A percentile compares a stretch with the other conserved stretches of the same genome.
Evolutionary conservation across 768 basidiomycete genomes (phyloP).

Genomic region (Scleroderma citrinum): DNA sequence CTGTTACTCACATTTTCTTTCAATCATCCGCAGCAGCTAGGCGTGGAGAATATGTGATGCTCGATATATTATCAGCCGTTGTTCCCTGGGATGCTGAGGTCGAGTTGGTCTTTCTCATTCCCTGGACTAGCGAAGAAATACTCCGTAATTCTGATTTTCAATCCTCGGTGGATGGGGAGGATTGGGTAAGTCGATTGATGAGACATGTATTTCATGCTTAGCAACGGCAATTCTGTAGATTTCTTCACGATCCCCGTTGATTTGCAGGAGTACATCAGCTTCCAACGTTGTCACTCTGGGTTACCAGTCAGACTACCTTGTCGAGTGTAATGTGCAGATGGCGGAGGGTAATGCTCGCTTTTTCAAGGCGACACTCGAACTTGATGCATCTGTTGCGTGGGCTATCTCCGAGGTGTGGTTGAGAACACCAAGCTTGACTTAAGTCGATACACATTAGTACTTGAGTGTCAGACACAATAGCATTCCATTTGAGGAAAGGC

Average conservation of each 20-base stretch:
- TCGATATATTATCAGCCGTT: conserved; percentile 32
- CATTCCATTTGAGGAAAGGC: neutral
- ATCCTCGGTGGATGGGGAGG: conserved; percentile 23
- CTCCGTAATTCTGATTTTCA: conserved; percentile 24
- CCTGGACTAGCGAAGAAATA: conserved; percentile 27
- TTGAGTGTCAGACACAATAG: too few species aligned
- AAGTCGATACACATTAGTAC: too few species aligned
- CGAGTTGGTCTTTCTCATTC: conserved; percentile 34
- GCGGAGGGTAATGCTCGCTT: conserved; percentile 15
- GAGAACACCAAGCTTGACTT: conserved; percentile 9
- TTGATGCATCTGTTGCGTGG: conserved; percentile 29
- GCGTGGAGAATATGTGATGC: conserved; percentile 33
- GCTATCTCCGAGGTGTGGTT: conserved; percentile 38
- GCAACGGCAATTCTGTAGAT: conserved; percentile 5
- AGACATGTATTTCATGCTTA: neutral
- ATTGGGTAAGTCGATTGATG: conserved; percentile 26
- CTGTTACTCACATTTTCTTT: conserved; percentile 12
- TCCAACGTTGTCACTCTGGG: neutral
- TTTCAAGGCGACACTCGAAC: conserved; percentile 25
- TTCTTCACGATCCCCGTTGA: conserved; percentile 10
- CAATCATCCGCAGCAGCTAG: conserved; percentile 11
- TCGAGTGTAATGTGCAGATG: conserved; percentile 25
- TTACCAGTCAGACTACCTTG: conserved; percentile 2
- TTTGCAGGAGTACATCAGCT: conserved; percentile 5
- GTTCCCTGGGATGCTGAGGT: conserved; percentile 14